Evolutionary conservation across 164 flowering plant species (phyloP), one percentile per base, ranked within the genome.

Genomic region (Santalum album): DNA sequence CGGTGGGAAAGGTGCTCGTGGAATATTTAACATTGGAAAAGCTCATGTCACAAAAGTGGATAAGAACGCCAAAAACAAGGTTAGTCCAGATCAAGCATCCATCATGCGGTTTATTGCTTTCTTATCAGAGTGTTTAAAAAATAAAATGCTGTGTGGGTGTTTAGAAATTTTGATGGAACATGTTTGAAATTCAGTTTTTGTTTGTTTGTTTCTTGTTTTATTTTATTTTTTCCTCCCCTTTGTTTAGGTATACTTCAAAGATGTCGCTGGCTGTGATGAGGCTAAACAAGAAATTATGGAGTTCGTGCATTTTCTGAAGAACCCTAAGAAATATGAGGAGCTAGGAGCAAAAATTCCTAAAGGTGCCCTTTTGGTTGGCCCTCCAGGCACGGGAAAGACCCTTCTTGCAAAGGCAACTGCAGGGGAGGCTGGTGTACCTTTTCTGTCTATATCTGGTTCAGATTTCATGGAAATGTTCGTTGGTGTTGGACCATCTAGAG

Each of bases 361-460:
- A 58, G 73, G 73, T 1, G 69, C 61, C 50, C 65, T 69, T 47
- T 56, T 69, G 17, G 69, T 65, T 1, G 74, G 74, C 9, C 74
- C 70, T 17, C 70, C 74, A 1, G 74, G 74, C 21, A 66, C 70
- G 2, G 74, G 74, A 2, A 70, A 70, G 58, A 70, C 74, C n/a
- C 63, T 70, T 46, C 61, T 70, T 15, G 74, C 74, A 6, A 70
- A 64, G 43, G 74, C 74, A 25, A 62, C 64, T 12, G 74, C 74
- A 1, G 67, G 70, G 3, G 74, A 70, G 53, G 56, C 74, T 17
- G 58, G 40, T 20, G 68, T 68, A 40, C 72, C 72, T 14, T 64
- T 68, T 25, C 49, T 68, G 12, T 63, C 72, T 2, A 59, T 64
- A 15, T 59, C 68, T 18, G 68, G 72, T 4, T 59, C 65, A 14